Conservation (phyloP, 2,329 filamentous ascomycete genomes). For the Aspergillus candidus region DNA sequence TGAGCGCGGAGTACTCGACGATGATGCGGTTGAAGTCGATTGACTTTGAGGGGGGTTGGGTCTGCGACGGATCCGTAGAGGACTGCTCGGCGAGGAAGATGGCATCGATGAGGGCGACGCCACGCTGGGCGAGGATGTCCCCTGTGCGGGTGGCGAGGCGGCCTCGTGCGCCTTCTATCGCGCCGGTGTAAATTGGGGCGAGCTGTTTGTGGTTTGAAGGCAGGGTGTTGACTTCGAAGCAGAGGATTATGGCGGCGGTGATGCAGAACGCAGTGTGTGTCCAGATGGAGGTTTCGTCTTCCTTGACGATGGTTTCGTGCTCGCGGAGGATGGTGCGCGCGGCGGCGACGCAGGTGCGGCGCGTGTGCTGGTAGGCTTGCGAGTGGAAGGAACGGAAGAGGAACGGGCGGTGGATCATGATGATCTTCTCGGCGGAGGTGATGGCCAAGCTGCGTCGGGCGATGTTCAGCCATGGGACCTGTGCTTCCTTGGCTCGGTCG, state of each 20-base stretch:
- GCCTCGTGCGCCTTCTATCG: slow-evolving; percentile 16
- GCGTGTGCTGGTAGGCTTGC: slow-evolving; percentile 28
- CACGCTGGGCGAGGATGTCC: slow-evolving; percentile 21
- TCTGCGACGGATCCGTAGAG: too few relatives aligned
- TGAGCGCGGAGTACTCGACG: slow-evolving; percentile 3
- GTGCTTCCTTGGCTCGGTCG: slow-evolving; percentile 21
- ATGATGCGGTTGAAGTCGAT: slow-evolving; percentile 15
- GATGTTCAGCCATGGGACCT: slow-evolving; percentile 30
- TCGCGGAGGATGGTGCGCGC: slow-evolving; percentile 35
- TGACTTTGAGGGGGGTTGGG: too few relatives aligned
- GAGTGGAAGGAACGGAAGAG: slow-evolving; percentile 31
- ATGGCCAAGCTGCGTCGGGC: slow-evolving; percentile 35
- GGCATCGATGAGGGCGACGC: slow-evolving; percentile 21
- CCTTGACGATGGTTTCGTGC: slow-evolving; percentile 20
- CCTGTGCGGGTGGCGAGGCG: slow-evolving; percentile 15
- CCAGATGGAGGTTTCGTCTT: slow-evolving; percentile 22
- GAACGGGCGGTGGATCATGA: slow-evolving; percentile 39
- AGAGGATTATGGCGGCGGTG: slow-evolving; percentile 23
- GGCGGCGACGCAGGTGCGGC: slow-evolving; percentile 34
- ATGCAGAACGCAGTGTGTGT: slow-evolving; percentile 24
- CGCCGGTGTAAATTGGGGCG: slow-evolving; percentile 17
- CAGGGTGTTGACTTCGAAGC: slow-evolving; percentile 19
- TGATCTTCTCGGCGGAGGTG: slow-evolving; percentile 37
- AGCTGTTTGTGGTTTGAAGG: slow-evolving; percentile 9
- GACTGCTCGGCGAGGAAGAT: slow-evolving; percentile 15